Conservation (phyloP, 352 stramenopile species). For the Phytophthora sansomeana region DNA sequence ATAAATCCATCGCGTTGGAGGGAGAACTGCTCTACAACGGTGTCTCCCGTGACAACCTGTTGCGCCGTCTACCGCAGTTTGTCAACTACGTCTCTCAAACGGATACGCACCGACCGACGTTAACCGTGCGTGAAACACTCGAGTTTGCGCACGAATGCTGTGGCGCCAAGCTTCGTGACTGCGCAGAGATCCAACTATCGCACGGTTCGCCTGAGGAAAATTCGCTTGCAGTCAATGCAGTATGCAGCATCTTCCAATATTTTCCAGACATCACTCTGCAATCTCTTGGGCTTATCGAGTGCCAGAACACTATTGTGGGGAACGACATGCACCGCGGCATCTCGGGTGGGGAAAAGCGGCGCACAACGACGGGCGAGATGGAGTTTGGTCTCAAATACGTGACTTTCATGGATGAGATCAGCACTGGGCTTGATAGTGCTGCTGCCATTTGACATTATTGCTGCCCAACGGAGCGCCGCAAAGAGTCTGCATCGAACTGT, state of each 20-base stretch:
- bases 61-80: slow-evolving; percentile 19
- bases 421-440: slow-evolving; percentile 22
- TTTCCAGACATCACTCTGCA: slow-evolving; percentile 1
- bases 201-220: neutral
- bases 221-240: neutral
- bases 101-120: slow-evolving; percentile 22
- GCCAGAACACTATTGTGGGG: slow-evolving; percentile 22
- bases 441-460: slow-evolving; percentile 25
- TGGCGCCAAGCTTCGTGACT: slow-evolving; percentile 1
- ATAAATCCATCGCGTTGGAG: slow-evolving; percentile 18
- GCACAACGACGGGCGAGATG: slow-evolving; percentile 85
- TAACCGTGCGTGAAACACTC: slow-evolving; percentile 22
- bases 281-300: slow-evolving; percentile 9
- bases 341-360: slow-evolving; percentile 87
- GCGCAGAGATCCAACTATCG: neutral
- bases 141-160: slow-evolving; percentile 22
- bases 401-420: slow-evolving; percentile 32
- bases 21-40: slow-evolving; percentile 22
- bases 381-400: slow-evolving; percentile 77
- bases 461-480: slow-evolving; percentile 13
- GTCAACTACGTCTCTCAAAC: slow-evolving; percentile 25
- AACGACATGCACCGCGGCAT: slow-evolving; percentile 43
- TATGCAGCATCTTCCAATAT: neutral
- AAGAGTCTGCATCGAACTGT: slow-evolving; percentile 19
- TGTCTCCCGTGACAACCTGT: slow-evolving; percentile 9